Conservation (phyloP, 257 asterid species). For the Solanum chiquidenum region DNA sequence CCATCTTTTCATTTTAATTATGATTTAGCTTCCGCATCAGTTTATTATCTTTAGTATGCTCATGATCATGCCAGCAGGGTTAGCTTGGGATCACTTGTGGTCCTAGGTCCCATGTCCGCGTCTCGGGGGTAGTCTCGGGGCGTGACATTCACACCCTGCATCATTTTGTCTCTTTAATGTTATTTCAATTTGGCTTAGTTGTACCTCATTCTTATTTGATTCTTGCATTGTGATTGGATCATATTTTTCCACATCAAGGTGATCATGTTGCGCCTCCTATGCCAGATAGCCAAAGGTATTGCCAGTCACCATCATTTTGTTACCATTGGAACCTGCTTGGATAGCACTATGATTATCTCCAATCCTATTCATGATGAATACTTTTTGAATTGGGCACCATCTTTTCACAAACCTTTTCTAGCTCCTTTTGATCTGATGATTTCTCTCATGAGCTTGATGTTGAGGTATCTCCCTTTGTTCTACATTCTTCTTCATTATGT, state of each 20-base stretch:
- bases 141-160: too few species aligned
- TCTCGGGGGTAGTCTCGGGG: too few species aligned
- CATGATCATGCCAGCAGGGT: too few species aligned
- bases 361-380: neutral
- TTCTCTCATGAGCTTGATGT: neutral
- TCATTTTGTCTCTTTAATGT: neutral
- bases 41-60: too few species aligned
- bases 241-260: neutral
- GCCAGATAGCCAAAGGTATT: neutral
- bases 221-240: neutral
- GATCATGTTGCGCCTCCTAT: neutral
- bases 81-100: too few species aligned
- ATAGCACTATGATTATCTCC: neutral
- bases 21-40: too few species aligned
- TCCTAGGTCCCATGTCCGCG: too few species aligned
- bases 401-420: too few species aligned
- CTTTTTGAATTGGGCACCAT: neutral
- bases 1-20: too few species aligned
- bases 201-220: too few species aligned
- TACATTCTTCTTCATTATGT: neutral
- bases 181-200: neutral
- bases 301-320: neutral
- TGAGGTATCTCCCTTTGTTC: neutral
- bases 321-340: neutral
- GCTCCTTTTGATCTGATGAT: neutral